Percentiles rank a stretch among this genome's conserved stretches.
Evolutionary conservation across 371 early-diverging fungal species (phyloP).

Genomic region (Mucor mucedo): DNA sequence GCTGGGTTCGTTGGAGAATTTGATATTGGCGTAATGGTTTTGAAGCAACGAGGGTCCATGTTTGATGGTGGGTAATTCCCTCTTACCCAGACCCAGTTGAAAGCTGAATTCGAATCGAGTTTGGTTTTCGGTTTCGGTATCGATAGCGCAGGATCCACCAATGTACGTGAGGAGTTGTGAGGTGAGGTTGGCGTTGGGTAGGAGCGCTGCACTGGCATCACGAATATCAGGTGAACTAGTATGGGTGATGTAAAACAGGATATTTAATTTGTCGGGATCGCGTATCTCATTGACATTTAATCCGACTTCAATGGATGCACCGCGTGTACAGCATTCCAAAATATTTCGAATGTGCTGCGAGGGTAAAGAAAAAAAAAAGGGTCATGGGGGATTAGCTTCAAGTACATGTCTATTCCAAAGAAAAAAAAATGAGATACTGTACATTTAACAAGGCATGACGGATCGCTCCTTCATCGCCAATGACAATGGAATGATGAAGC

Average conservation of each 20-base stretch:
- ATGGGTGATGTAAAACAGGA: slow-evolving; percentile 60
- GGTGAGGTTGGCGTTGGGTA: slow-evolving; percentile 59
- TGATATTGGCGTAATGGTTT: slow-evolving; percentile 33
- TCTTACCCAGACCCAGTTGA: slow-evolving; percentile 37
- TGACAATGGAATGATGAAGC: slow-evolving; percentile 52
- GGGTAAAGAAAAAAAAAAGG: not conserved
- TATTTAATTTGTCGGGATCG: slow-evolving; percentile 25
- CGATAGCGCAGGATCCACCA: slow-evolving; percentile 47
- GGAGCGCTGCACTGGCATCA: slow-evolving; percentile 27
- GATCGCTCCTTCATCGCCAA: slow-evolving; percentile 60
- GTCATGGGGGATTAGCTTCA: too few relatives aligned
- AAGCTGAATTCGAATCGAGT: slow-evolving; percentile 48
- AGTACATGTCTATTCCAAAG: too few relatives aligned
- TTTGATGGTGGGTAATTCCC: slow-evolving; percentile 3
- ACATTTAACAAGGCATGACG: slow-evolving; percentile 59
- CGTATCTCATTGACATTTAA: slow-evolving; percentile 36
- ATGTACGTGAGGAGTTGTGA: slow-evolving; percentile 55
- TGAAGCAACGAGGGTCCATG: slow-evolving; percentile 8
- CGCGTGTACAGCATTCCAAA: slow-evolving; percentile 59
- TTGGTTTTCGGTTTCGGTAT: slow-evolving; percentile 27
- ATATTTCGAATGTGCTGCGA: slow-evolving; percentile 60
- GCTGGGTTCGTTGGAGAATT: slow-evolving; percentile 61
- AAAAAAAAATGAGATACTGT: not conserved
- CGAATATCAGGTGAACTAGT: slow-evolving; percentile 43
- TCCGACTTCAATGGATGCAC: slow-evolving; percentile 66